Evolutionary conservation across 2,329 filamentous ascomycete species (phyloP).

Genomic region (Talaromyces verruculosus): DNA sequence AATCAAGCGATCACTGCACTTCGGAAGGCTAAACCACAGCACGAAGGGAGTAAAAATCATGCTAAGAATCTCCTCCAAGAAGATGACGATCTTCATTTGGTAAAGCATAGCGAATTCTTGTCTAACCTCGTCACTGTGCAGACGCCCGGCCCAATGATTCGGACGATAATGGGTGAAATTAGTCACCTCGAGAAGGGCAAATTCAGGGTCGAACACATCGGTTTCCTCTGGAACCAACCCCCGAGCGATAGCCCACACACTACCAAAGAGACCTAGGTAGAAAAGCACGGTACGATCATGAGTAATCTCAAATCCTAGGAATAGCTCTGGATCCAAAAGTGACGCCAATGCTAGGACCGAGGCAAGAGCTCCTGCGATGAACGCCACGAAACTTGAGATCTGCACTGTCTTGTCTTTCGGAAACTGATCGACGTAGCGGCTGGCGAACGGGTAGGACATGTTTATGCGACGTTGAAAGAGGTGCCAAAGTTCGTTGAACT

Average conservation of each 20-base stretch:
- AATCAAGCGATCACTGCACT: slow-evolving; percentile 86
- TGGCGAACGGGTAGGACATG: slow-evolving; percentile 93
- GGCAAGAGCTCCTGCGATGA: slow-evolving; percentile 81
- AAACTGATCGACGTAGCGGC: slow-evolving; percentile 90
- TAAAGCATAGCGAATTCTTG: slow-evolving; percentile 87
- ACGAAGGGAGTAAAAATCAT: slow-evolving; percentile 91
- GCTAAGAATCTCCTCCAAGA: slow-evolving; percentile 86
- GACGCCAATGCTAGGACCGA: slow-evolving; percentile 82
- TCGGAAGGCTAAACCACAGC: slow-evolving; percentile 80
- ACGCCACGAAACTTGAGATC: slow-evolving; percentile 77
- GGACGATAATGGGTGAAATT: slow-evolving; percentile 92
- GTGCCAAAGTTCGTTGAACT: slow-evolving; percentile 95
- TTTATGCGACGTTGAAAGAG: slow-evolving; percentile 85
- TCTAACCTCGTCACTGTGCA: slow-evolving; percentile 94
- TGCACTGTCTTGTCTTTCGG: slow-evolving; percentile 93
- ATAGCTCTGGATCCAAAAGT: slow-evolving; percentile 84
- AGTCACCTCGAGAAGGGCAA: slow-evolving; percentile 82
- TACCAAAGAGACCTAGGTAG: slow-evolving; percentile 79
- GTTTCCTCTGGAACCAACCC: slow-evolving; percentile 86
- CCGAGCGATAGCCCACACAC: slow-evolving; percentile 78
- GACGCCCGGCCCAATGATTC: slow-evolving; percentile 78
- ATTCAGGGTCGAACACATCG: slow-evolving; percentile 86
- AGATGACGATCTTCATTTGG: slow-evolving; percentile 87
- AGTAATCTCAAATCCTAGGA: slow-evolving; percentile 88
- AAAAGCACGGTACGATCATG: slow-evolving; percentile 85